Base-by-base conservation (phyloP, 805 yeast species). In the Dipodascus geniculatus region DNA sequence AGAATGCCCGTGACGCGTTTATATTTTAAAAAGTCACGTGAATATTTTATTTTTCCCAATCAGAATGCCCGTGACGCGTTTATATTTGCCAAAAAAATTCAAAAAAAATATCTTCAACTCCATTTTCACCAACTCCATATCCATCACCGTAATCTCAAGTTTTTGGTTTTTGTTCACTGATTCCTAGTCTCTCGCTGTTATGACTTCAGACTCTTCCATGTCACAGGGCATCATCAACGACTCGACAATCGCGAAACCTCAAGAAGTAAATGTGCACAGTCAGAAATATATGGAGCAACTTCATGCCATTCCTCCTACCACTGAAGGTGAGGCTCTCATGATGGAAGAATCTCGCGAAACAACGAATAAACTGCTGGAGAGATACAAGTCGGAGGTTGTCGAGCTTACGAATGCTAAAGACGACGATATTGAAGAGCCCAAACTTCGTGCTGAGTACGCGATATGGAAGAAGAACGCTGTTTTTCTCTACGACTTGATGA, bases 401-500 rank as follows among this genome's bases (percentile, higher is more conserved):
- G 44, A 38, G 20, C 44, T 38, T 14, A 38, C 44, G 14, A 17
- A 6, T n/a, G 8, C 17, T 6, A 38, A 38, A 14, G 44, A 38
- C 20, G 44, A 38, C 6, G 20, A 38, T 42, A 17, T 31, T 11
- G 44, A 38, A 17, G 44, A 38, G 14, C 44, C 44, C 14, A 38
- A 38, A 6, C 38, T 59, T 38, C 4, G 17, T 6, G 44, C 44
- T 17, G 71, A 73, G 23, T 80, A 78, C 65, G 65, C 74, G 17
- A 68, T 71, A 22, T 82, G 85, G 84, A 80, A 81, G 68, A 82
- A 82, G 60, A 81, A 82, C 60, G 67, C 81, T 1, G 81, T 79
- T 3, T 70, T 73, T 33, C 64, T 81, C 23, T 82, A 82, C 65
- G 80, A 77, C 56, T 72, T 75, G 49, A 63, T 82, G 23, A 71